phyloP scores from a whole-genome alignment of 345 rosid species.

The Corchorus capsularis region DNA sequence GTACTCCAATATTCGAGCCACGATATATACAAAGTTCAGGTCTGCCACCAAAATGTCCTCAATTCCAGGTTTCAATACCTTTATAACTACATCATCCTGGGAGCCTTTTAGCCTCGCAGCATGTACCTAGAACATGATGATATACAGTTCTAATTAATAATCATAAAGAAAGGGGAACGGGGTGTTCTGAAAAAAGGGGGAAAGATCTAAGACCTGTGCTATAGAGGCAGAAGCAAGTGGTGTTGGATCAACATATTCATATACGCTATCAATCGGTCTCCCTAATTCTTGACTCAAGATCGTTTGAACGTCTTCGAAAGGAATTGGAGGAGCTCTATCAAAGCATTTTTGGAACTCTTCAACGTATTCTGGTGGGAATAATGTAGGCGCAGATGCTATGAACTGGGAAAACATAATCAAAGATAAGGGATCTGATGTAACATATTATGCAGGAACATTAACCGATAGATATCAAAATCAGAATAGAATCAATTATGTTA shows the following conservation, averaged over 20 bases:
- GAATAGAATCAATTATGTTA: not conserved
- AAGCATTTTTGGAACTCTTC: slow-evolving; percentile 93
- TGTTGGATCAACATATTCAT: slow-evolving; percentile 79
- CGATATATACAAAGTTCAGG: slow-evolving; percentile 82
- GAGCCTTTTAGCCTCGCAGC: slow-evolving; percentile 88
- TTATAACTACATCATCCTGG: slow-evolving; percentile 88
- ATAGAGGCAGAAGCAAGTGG: slow-evolving; percentile 98
- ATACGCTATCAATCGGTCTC: slow-evolving; percentile 79
- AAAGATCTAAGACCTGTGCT: slow-evolving; percentile 64
- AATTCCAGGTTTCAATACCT: slow-evolving; percentile 93
- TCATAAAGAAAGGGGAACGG: slow-evolving; percentile 9
- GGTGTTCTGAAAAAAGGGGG: not conserved
- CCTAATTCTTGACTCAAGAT: slow-evolving; percentile 85
- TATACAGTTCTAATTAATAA: slow-evolving; percentile 14
- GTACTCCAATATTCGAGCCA: slow-evolving; percentile 91
- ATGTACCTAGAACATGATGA: slow-evolving; percentile 64
- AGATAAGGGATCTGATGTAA: slow-evolving; percentile 18
- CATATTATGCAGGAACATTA: slow-evolving; percentile 3
- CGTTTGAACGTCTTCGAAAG: slow-evolving; percentile 69
- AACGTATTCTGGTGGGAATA: slow-evolving; percentile 89
- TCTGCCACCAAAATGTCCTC: slow-evolving; percentile 91
- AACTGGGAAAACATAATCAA: slow-evolving; percentile 51
- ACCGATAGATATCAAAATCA: not conserved
- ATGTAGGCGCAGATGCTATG: slow-evolving; percentile 91
- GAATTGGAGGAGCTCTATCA: slow-evolving; percentile 85